Evolutionary conservation across 345 rosid genomes (phyloP), one percentile per base, ranked within the genome.

Genomic region (Lepidium africanum): DNA sequence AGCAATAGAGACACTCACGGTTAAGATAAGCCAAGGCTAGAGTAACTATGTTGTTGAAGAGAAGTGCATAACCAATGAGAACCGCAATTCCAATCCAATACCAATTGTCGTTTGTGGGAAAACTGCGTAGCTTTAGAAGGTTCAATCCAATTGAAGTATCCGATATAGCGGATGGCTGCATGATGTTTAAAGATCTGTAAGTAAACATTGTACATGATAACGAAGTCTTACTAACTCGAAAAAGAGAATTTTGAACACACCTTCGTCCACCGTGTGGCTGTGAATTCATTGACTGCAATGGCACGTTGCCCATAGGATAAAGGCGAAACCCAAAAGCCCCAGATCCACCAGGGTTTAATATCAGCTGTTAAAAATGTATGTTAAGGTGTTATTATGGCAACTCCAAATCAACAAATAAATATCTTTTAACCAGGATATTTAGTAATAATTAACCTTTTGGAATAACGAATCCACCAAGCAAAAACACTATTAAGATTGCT

Each of bases 321-420:
- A 1, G 98, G 96, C 10, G 98, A 89, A 47, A 92, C 15, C 98
- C 98, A 92, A 76, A 74, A 87, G n/a, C 81, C 98, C 98, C 98
- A 92, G 40, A 69, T 11, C 98, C 96, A 92, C 96, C 95, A 86
- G 0, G 96, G 90, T 46, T 85, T 87, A 61, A 89, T 86, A 63
- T 68, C 65, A 36, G 52, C 98, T 92, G 90, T 61, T 33, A 65
- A 21, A 65, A 21, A 41, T 48, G 16, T 15, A 41, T 48, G 16
- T 15, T 10, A 41, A 3, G 11, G 45, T 55, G 37, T 49, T 67
- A 25, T 23, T 47, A 27, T n/a, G 55, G 8, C 51, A 68, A 68
- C 25, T 27, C 1, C 1, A 30, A 14, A 46, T 3, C n/a, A 74
- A 10, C 23, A 70, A 45, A 54, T n/a, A 11, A 43, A 3, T 52